Conservation (phyloP, 2,329 filamentous ascomycete genomes). For the Pochonia chlamydosporia region DNA sequence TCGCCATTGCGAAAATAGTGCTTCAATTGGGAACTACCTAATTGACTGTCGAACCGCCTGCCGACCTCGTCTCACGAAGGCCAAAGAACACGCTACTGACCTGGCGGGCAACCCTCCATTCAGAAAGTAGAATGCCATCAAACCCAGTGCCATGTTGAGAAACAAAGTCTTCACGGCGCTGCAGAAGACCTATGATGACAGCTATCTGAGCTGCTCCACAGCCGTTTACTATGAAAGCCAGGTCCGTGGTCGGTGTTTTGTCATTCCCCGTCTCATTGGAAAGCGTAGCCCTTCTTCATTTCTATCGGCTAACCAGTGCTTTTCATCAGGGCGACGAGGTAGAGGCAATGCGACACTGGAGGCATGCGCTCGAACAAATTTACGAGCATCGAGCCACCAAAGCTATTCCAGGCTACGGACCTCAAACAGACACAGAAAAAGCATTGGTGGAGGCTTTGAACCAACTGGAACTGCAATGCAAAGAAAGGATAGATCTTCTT, state of each 20-base stretch:
- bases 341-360: constrained; percentile 89
- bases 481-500: constrained; percentile 84
- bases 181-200: constrained; percentile 97
- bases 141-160: constrained; percentile 42
- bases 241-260: constrained; percentile 39
- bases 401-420: constrained; percentile 60
- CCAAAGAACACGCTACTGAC: neutral
- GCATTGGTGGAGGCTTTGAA: constrained; percentile 75
- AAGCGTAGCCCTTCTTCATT: neutral
- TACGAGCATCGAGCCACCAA: constrained; percentile 78
- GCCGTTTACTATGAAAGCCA: constrained; percentile 94
- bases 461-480: constrained; percentile 83
- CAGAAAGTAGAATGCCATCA: neutral
- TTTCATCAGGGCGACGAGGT: constrained; percentile 71
- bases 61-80: neutral
- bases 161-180: constrained; percentile 61
- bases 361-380: constrained; percentile 79
- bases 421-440: constrained; percentile 76
- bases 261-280: neutral
- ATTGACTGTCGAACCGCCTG: neutral
- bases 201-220: constrained; percentile 89
- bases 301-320: neutral
- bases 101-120: neutral
- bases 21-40: neutral
- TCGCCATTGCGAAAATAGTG: neutral